Conservation (phyloP, 805 yeast genomes). For the Kurtzmaniella cleridarum region DNA sequence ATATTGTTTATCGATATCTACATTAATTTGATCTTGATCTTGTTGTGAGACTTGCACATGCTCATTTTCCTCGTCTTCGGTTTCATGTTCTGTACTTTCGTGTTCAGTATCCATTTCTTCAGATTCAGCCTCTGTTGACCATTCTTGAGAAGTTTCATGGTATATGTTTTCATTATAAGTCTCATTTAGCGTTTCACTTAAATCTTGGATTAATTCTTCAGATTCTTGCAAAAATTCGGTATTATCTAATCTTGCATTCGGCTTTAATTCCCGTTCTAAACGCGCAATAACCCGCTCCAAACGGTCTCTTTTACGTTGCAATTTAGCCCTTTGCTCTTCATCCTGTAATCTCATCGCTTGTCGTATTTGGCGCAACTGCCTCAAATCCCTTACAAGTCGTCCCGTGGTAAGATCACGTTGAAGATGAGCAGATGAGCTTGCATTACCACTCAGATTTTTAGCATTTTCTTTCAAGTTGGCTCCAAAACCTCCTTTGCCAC, state of each 20-base stretch:
- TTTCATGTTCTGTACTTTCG: not conserved
- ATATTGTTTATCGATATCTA: not conserved
- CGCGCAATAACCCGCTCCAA: constrained; percentile 4
- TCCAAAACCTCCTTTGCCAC: constrained; percentile 10
- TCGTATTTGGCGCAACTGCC: not conserved
- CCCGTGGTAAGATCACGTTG: constrained; percentile 5
- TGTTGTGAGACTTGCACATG: not conserved
- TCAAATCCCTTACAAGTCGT: constrained; percentile 2
- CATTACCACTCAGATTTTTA: not conserved
- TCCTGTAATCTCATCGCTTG: not conserved
- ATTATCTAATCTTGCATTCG: constrained; percentile 1
- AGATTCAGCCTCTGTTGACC: not conserved
- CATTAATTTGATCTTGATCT: not conserved
- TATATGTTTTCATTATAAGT: constrained; percentile 1
- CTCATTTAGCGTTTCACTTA: constrained; percentile 1
- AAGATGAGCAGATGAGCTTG: not conserved
- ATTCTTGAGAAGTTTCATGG: too few relatives aligned
- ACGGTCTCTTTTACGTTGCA: constrained; percentile 3
- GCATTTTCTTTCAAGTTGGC: constrained; percentile 2
- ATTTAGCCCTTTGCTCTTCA: constrained; percentile 1
- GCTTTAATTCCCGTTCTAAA: constrained; percentile 3
- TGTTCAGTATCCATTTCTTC: constrained; percentile 1
- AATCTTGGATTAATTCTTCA: constrained; percentile 5
- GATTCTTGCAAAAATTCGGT: constrained; percentile 2
- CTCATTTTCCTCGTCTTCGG: not conserved